phyloP scores from a whole-genome alignment of 1,139 yeast genomes.

The Debaryomyces udenii region DNA sequence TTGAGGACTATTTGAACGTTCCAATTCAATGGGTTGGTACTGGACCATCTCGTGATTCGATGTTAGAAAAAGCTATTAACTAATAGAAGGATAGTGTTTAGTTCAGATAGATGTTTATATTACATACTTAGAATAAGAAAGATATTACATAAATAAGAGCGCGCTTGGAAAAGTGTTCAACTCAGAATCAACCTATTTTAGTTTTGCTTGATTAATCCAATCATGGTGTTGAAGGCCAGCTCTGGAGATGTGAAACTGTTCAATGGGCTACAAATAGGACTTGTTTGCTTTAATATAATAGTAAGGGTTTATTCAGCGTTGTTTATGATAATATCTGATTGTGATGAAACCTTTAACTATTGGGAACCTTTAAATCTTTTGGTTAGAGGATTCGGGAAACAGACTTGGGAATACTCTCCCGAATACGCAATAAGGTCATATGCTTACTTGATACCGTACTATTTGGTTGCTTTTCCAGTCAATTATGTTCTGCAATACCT shows the following conservation, averaged over 20 bases:
- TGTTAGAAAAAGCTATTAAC: conserved; percentile 53
- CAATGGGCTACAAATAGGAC: conserved; percentile 9
- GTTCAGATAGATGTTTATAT: conserved; percentile 7
- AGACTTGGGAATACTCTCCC: conserved; percentile 97
- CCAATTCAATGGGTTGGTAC: conserved; percentile 98
- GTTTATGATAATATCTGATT: conserved; percentile 74
- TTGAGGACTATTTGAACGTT: conserved; percentile 80
- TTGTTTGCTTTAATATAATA: conserved; percentile 31
- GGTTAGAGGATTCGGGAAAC: conserved; percentile 82
- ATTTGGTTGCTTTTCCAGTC: conserved; percentile 42
- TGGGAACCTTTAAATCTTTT: conserved; percentile 90
- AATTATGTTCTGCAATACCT: conserved; percentile 17
- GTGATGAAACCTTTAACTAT: conserved; percentile 86
- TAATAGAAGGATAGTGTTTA: conserved; percentile 7
- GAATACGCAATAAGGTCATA: conserved; percentile 87
- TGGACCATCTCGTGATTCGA: conserved; percentile 93
- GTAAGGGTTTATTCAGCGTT: conserved; percentile 51
- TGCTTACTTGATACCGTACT: conserved; percentile 66
- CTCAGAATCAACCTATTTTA: neutral
- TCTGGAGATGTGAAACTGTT: conserved; percentile 2
- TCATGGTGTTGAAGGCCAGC: conserved; percentile 1
- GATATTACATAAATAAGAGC: neutral
- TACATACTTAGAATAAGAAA: neutral
- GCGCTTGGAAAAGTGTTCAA: neutral
- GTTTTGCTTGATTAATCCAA: neutral